Conservation (phyloP, 495 filamentous ascomycete species). For the Jackrogersella minutella region DNA sequence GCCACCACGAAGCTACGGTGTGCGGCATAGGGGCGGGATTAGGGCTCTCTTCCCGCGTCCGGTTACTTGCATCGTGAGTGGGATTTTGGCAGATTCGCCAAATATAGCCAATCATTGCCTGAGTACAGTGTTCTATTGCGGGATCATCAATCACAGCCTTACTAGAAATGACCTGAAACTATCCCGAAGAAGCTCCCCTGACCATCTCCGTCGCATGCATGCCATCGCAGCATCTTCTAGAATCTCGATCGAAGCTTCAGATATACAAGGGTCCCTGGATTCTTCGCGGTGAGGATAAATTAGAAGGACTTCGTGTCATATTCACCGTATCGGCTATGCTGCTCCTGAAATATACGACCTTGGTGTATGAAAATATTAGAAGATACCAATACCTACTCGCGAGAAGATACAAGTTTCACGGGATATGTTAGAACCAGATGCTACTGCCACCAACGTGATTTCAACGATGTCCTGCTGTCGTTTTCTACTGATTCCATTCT, state of each 20-base stretch:
- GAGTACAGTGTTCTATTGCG: conserved; percentile 17
- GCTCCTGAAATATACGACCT: background rate
- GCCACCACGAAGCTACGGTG: conserved; percentile 36
- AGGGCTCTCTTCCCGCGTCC: conserved; percentile 39
- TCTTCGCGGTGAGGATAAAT: background rate
- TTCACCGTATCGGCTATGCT: background rate
- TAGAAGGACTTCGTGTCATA: background rate
- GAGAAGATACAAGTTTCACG: background rate
- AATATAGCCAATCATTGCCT: conserved; percentile 38
- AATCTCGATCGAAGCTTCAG: conserved; percentile 39
- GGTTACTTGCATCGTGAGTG: conserved; percentile 44
- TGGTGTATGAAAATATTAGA: background rate
- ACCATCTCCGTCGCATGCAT: conserved; percentile 34
- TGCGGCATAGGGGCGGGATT: conserved; percentile 40
- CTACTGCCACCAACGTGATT: background rate
- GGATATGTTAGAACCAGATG: background rate
- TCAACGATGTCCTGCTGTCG: background rate
- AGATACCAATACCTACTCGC: background rate
- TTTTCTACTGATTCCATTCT: background rate
- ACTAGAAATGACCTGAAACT: conserved; percentile 33
- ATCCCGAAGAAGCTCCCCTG: conserved; percentile 27
- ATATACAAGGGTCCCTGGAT: conserved; percentile 16
- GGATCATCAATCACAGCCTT: conserved; percentile 31
- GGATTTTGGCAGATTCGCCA: conserved; percentile 38
- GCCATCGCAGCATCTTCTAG: conserved; percentile 40